A percentile compares a stretch with the other conserved stretches of the same genome.
Evolutionary conservation across 257 asterid species (phyloP).

Genomic region (Solanum rostratum): DNA sequence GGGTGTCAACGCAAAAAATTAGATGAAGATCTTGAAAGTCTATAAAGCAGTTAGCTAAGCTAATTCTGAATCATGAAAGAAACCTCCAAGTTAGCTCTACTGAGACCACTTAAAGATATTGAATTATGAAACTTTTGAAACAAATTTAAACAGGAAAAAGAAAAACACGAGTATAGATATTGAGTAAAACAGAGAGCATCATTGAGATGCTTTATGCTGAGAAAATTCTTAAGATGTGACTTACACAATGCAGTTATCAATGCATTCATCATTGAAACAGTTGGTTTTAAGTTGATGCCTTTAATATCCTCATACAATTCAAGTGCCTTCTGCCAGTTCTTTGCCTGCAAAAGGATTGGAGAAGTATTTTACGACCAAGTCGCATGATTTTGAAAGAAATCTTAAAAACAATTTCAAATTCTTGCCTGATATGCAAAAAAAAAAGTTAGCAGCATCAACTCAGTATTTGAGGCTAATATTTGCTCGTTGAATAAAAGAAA

Average conservation of each 20-base stretch:
- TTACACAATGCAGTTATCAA: conserved; percentile 87
- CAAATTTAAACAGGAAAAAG: background rate
- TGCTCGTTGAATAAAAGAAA: background rate
- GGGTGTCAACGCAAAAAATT: background rate
- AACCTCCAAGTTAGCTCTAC: background rate
- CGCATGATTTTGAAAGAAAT: background rate
- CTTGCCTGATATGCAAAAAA: background rate
- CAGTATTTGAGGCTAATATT: background rate
- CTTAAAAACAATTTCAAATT: background rate
- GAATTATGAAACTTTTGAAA: background rate
- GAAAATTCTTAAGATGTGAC: conserved; percentile 7
- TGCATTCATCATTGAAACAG: conserved; percentile 92
- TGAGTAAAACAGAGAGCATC: background rate
- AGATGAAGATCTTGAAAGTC: background rate
- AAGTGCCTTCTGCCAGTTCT: conserved; percentile 85
- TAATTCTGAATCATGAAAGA: background rate
- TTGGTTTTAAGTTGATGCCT: conserved; percentile 58
- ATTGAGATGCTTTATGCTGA: background rate
- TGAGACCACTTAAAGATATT: background rate
- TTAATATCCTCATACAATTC: conserved; percentile 56
- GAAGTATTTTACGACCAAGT: background rate
- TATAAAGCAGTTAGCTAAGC: background rate
- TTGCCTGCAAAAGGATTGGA: conserved; percentile 42
- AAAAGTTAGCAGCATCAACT: background rate
- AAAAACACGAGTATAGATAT: background rate